Evolutionary conservation across 768 basidiomycete genomes (phyloP).

Genomic region (Leccinum incarnatum): DNA sequence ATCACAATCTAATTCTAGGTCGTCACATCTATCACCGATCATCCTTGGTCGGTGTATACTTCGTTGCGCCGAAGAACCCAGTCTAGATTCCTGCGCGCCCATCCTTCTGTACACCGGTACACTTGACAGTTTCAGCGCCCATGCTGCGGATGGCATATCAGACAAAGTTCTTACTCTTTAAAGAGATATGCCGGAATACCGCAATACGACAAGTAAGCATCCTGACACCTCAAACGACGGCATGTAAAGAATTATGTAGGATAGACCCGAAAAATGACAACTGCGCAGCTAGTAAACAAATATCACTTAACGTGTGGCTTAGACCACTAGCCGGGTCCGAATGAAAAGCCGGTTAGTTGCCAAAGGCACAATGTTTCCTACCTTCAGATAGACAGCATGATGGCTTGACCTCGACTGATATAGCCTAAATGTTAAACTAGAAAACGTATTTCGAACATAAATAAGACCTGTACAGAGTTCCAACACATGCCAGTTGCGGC

Average conservation of each 20-base stretch:
- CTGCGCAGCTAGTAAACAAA: not conserved
- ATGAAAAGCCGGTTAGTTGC: too few species aligned
- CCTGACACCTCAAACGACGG: not conserved
- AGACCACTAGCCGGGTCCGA: too few species aligned
- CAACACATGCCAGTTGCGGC: too few species aligned
- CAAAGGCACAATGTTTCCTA: too few species aligned
- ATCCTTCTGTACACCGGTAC: not conserved
- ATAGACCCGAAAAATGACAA: constrained; percentile 1
- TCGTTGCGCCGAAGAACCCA: not conserved
- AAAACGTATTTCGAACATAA: too few species aligned
- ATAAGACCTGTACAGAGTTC: too few species aligned
- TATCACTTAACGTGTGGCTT: too few species aligned
- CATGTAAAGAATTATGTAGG: not conserved
- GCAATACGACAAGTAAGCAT: constrained; percentile 15
- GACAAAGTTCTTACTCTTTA: not conserved
- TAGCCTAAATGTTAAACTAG: too few species aligned
- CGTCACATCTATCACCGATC: not conserved
- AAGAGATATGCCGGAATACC: constrained; percentile 10
- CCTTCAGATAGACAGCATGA: too few species aligned
- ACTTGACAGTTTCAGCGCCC: not conserved
- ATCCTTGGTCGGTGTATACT: not conserved
- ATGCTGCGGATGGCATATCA: not conserved
- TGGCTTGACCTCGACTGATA: too few species aligned
- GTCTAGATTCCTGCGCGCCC: not conserved
- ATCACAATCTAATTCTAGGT: not conserved